phyloP scores from a whole-genome alignment of 768 basidiomycete genomes.

The Artomyces pyxidatus region DNA sequence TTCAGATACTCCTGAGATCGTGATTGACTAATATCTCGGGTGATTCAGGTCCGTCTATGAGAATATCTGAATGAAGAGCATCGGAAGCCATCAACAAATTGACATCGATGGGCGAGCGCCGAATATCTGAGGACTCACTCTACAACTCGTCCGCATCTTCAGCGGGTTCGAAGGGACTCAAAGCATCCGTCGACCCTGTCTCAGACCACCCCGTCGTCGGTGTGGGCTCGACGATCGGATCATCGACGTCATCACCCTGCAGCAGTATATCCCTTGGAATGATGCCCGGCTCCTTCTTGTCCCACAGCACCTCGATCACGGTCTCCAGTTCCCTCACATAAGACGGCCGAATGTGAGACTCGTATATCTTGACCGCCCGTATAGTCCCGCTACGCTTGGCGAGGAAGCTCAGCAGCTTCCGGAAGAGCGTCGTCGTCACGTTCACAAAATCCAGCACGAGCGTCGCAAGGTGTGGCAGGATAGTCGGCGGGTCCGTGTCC shows the following conservation, averaged over 20 bases:
- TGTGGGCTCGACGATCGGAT: neutral
- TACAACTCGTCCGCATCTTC: neutral
- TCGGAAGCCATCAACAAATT: too few relatives aligned
- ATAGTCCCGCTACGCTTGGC: neutral
- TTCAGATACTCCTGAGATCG: too few relatives aligned
- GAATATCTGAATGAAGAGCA: too few relatives aligned
- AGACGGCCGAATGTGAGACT: neutral
- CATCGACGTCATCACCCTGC: neutral
- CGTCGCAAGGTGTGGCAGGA: neutral
- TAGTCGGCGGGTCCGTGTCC: neutral
- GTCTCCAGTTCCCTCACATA: neutral
- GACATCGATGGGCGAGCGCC: too few relatives aligned
- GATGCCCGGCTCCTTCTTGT: neutral
- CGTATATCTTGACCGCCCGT: neutral
- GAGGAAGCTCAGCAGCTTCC: neutral
- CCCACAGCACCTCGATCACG: neutral
- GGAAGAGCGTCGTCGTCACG: neutral
- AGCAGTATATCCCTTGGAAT: neutral
- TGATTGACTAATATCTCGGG: too few relatives aligned
- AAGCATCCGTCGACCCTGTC: neutral
- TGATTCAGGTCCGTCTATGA: too few relatives aligned
- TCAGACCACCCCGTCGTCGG: neutral
- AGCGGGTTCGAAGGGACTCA: neutral
- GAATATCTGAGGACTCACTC: too few relatives aligned
- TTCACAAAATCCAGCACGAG: neutral